Conservation (phyloP, 805 yeast genomes). For the Yamadazyma kitorensis region DNA sequence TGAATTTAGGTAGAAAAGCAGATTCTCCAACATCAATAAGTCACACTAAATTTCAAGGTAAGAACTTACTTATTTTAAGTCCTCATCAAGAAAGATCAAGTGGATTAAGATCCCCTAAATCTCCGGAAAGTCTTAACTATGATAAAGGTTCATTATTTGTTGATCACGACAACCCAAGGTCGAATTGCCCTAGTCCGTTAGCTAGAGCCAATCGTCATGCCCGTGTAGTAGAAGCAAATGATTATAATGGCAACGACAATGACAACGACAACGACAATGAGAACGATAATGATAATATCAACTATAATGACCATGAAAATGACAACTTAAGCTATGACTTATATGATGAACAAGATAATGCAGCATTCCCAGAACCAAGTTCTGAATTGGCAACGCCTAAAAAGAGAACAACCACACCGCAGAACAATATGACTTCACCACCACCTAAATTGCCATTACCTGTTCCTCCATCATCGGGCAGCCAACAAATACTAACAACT, state of each 20-base stretch:
- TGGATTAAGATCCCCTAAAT: conserved; percentile 16
- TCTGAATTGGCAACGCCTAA: conserved; percentile 16
- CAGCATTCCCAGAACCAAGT: conserved; percentile 8
- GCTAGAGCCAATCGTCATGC: conserved; percentile 45
- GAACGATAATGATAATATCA: not conserved
- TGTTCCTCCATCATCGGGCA: conserved; percentile 15
- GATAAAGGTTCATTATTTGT: conserved; percentile 6
- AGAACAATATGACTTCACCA: conserved; percentile 26
- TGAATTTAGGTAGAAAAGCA: conserved; percentile 9
- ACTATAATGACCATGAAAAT: conserved; percentile 8
- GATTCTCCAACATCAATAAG: conserved; percentile 14
- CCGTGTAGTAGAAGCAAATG: conserved; percentile 39
- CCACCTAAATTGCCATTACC: conserved; percentile 37
- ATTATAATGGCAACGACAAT: conserved; percentile 11
- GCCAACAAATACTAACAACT: conserved; percentile 9
- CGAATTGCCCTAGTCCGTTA: conserved; percentile 37
- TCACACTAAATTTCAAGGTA: conserved; percentile 20
- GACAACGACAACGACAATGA: too few relatives aligned
- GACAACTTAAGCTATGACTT: conserved; percentile 8
- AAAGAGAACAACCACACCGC: conserved; percentile 6
- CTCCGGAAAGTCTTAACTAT: conserved; percentile 7
- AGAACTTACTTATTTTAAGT: conserved; percentile 35
- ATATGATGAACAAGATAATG: conserved; percentile 3
- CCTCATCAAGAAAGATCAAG: conserved; percentile 33
- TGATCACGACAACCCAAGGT: conserved; percentile 15